Evolutionary conservation across 805 yeast genomes (phyloP).

Genomic region (Dipodascus geniculatus): DNA sequence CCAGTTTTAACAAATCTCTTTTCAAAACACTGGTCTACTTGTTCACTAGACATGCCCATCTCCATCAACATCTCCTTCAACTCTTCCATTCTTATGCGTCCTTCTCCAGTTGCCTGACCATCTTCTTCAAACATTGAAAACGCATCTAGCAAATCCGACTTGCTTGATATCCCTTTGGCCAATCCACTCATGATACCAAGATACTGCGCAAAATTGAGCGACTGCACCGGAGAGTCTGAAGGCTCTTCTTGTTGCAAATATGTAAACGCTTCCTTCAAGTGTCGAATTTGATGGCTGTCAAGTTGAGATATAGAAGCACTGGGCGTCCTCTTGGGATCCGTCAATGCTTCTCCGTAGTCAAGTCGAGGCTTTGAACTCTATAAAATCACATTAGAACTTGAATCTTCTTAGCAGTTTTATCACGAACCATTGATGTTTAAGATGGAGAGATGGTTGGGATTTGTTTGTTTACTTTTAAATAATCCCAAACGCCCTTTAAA

Average conservation of each 20-base stretch:
- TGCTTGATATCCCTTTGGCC: slow-evolving; percentile 35
- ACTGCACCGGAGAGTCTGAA: neutral
- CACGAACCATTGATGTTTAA: neutral
- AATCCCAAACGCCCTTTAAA: too few species aligned
- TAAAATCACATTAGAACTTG: neutral
- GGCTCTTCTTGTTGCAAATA: slow-evolving; percentile 57
- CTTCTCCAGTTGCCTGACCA: slow-evolving; percentile 21
- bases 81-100: slow-evolving; percentile 36
- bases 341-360: neutral
- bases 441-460: neutral
- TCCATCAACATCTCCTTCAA: slow-evolving; percentile 40
- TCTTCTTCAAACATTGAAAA: slow-evolving; percentile 38
- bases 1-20: slow-evolving; percentile 38
- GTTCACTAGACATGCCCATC: slow-evolving; percentile 29
- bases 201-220: neutral
- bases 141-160: slow-evolving; percentile 41
- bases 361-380: neutral
- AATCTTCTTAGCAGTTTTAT: too few species aligned
- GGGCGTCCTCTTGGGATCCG: neutral
- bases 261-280: slow-evolving; percentile 63
- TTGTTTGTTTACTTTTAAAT: neutral
- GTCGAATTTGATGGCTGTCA: slow-evolving; percentile 50
- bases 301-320: slow-evolving; percentile 27
- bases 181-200: slow-evolving; percentile 23
- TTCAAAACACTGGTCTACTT: slow-evolving; percentile 39